phyloP scores from a whole-genome alignment of 2,329 filamentous ascomycete species.

The Akanthomyces muscarius region DNA sequence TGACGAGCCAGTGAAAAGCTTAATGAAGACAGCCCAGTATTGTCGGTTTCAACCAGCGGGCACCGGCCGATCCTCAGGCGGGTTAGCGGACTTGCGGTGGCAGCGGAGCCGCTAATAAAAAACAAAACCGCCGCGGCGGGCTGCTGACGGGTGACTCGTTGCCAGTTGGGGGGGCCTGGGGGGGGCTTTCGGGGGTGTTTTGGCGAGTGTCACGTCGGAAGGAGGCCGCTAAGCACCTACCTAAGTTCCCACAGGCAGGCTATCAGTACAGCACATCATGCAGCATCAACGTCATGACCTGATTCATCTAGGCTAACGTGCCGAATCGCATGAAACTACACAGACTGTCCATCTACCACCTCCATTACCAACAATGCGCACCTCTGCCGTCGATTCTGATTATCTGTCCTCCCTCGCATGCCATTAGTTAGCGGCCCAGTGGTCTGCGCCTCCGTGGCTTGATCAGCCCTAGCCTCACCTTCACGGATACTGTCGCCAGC shows the following conservation, averaged over 20 bases:
- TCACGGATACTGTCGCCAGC: not conserved
- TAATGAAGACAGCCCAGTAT: not conserved
- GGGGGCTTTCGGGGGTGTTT: not conserved
- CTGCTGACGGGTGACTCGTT: not conserved
- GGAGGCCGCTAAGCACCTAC: too few relatives aligned
- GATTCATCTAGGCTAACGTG: not conserved
- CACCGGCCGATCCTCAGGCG: not conserved
- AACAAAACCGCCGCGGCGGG: not conserved
- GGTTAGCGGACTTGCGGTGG: slow-evolving; percentile 11
- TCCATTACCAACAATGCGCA: not conserved
- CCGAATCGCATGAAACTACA: not conserved
- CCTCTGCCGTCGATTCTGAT: not conserved
- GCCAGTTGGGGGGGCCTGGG: not conserved
- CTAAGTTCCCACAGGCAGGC: too few relatives aligned
- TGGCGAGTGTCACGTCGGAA: too few relatives aligned
- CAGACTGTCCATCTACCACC: not conserved
- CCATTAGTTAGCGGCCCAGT: not conserved
- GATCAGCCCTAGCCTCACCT: not conserved
- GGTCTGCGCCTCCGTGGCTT: not conserved
- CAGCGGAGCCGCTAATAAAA: slow-evolving; percentile 2
- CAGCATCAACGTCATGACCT: too few relatives aligned
- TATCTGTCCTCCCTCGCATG: not conserved
- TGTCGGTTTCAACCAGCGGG: not conserved
- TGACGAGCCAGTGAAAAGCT: not conserved
- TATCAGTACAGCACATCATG: too few relatives aligned